These are phyloP conservation scores for Articulospora tetracladia DNA, from an alignment of 495 filamentous ascomycete species.

Conservation along the genomic window DNA sequence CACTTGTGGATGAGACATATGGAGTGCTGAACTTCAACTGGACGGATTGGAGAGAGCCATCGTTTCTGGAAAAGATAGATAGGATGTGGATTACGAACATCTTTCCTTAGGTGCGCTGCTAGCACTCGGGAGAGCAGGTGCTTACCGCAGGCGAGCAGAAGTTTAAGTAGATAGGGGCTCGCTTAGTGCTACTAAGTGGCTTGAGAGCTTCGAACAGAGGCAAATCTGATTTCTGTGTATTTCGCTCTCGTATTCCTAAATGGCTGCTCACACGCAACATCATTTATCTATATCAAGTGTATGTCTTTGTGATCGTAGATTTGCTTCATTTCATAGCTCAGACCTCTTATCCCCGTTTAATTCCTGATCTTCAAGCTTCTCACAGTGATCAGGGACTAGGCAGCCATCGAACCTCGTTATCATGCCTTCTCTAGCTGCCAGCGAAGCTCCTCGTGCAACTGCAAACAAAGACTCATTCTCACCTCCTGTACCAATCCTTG, in stretches of 20 bases:
- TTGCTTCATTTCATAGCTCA: neutral
- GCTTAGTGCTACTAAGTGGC: too few relatives aligned
- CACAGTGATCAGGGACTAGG: neutral
- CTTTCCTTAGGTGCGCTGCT: too few relatives aligned
- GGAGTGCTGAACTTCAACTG: slow-evolving; percentile 41
- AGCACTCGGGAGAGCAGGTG: too few relatives aligned
- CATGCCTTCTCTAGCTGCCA: neutral
- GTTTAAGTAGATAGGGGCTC: too few relatives aligned
- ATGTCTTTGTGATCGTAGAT: too few relatives aligned
- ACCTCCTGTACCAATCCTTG: neutral
- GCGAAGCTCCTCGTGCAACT: neutral
- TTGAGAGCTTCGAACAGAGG: too few relatives aligned
- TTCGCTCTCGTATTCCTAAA: too few relatives aligned
- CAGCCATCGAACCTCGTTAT: neutral
- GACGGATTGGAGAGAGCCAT: slow-evolving; percentile 39
- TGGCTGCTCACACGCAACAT: too few relatives aligned
- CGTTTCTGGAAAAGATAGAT: neutral
- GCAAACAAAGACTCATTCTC: neutral
- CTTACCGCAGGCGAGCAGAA: too few relatives aligned
- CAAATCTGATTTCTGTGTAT: too few relatives aligned
- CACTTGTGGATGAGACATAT: slow-evolving; percentile 41
- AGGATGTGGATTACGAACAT: neutral
- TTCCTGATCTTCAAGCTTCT: neutral
- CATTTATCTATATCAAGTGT: too few relatives aligned
- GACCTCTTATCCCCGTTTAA: neutral